Evolutionary conservation across 495 filamentous ascomycete species (phyloP).

Genomic region (Diplogelasinospora grovesii): DNA sequence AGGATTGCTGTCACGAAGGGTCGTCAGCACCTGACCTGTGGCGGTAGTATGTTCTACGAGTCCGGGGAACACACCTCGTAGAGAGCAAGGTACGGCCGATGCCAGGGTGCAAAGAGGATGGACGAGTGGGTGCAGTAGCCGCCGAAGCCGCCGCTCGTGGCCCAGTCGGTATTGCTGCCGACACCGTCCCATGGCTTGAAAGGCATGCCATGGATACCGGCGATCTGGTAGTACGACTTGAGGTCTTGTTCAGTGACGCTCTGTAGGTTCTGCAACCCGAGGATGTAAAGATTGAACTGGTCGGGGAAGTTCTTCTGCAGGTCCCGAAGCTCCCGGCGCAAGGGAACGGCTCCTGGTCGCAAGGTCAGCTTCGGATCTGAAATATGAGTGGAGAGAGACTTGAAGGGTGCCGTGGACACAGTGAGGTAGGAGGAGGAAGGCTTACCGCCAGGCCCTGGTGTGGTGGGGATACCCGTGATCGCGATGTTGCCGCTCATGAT

Average conservation of each 20-base stretch:
- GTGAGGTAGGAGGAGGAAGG: not conserved
- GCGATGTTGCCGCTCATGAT: constrained; percentile 20
- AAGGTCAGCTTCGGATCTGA: no score
- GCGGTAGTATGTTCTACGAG: not conserved
- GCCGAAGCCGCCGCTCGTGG: constrained; percentile 23
- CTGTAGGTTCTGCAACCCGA: constrained; percentile 21
- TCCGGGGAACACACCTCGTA: constrained; percentile 40
- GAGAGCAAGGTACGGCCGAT: constrained; percentile 56
- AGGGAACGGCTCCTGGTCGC: constrained; percentile 17
- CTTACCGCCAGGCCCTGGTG: constrained; percentile 14
- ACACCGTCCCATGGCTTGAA: constrained; percentile 36
- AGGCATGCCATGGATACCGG: constrained; percentile 42
- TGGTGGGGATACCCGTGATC: constrained; percentile 23
- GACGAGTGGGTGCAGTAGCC: constrained; percentile 63
- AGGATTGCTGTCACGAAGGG: constrained; percentile 42
- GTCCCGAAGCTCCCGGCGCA: constrained; percentile 25
- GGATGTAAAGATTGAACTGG: constrained; percentile 26
- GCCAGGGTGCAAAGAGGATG: constrained; percentile 61
- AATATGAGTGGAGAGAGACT: no score
- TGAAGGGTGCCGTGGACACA: not conserved
- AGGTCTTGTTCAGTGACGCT: constrained; percentile 9
- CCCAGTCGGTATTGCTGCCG: constrained; percentile 18
- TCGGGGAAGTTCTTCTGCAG: constrained; percentile 24
- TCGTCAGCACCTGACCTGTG: not conserved
- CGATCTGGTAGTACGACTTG: constrained; percentile 32